A percentile compares a stretch with the other conserved stretches of the same genome.
Evolutionary conservation across 139 green algal genomes (phyloP).

Genomic region (Haematococcus lacustris): DNA sequence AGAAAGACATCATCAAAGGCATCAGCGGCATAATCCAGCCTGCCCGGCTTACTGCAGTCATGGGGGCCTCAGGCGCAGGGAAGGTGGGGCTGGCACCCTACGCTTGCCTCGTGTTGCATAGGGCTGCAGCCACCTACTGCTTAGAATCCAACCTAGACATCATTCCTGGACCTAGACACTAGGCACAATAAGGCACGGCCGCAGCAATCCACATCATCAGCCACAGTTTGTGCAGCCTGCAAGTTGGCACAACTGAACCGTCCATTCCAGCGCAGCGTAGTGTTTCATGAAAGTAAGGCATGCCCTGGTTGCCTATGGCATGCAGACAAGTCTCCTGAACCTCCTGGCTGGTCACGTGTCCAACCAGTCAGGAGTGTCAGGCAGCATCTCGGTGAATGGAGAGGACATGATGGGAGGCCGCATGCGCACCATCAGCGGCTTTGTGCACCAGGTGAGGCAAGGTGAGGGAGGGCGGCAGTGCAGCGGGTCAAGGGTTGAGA

Average conservation of each 20-base stretch:
- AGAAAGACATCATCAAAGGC: constrained; percentile 13
- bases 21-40: constrained; percentile 13
- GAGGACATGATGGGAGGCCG: background rate
- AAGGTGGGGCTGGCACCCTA: constrained; percentile 1
- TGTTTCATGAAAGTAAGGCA: background rate
- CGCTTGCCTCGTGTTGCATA: background rate
- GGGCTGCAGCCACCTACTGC: background rate
- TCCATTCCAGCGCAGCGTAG: too few species aligned
- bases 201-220: background rate
- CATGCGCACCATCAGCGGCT: constrained; percentile 12
- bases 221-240: background rate
- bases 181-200: too few species aligned
- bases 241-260: too few species aligned
- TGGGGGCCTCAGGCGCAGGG: constrained; percentile 18
- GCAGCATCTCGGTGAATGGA: constrained; percentile 13
- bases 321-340: constrained; percentile 16
- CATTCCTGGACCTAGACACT: background rate
- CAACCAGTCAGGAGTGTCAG: background rate
- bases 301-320: background rate
- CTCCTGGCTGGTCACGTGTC: constrained; percentile 7
- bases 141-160: background rate
- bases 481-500: background rate
- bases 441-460: constrained; percentile 18
- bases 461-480: too few species aligned
- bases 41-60: constrained; percentile 11